These are phyloP conservation scores for Apiospora koreana DNA, from an alignment of 2,329 filamentous ascomycete species.

Conservation along the genomic window DNA sequence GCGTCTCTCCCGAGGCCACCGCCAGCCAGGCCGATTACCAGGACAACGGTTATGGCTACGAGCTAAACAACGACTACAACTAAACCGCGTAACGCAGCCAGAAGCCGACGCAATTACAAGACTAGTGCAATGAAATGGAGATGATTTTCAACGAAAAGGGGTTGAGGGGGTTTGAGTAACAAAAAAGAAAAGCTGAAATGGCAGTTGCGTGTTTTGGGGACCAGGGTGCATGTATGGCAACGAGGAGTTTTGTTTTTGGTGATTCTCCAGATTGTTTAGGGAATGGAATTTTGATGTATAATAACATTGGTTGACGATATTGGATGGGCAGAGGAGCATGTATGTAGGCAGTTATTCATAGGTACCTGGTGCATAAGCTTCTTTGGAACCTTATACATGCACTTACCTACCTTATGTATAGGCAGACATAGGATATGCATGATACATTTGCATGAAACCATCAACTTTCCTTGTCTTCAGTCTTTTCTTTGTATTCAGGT, in stretches of 20 bases:
- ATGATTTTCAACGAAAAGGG: neutral
- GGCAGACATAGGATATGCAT: too few species aligned
- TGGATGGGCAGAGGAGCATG: neutral
- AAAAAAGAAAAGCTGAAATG: neutral
- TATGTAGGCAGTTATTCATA: neutral
- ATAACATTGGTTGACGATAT: neutral
- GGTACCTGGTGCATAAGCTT: too few species aligned
- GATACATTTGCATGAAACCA: too few species aligned
- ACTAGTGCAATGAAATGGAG: neutral
- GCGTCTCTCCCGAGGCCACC: neutral
- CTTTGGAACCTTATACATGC: too few species aligned
- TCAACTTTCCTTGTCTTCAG: too few species aligned
- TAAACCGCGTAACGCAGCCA: neutral
- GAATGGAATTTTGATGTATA: neutral
- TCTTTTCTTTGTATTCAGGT: too few species aligned
- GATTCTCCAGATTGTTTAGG: neutral
- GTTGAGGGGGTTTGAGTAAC: neutral
- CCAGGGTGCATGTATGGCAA: neutral
- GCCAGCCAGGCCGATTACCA: neutral
- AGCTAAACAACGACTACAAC: neutral
- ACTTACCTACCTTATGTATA: too few species aligned
- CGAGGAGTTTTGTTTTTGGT: neutral
- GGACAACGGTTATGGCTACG: neutral
- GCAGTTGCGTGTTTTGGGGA: neutral
- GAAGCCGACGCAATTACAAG: neutral